phyloP scores from a whole-genome alignment of 148 eudicot species.

The Fagopyrum homotropicum region DNA sequence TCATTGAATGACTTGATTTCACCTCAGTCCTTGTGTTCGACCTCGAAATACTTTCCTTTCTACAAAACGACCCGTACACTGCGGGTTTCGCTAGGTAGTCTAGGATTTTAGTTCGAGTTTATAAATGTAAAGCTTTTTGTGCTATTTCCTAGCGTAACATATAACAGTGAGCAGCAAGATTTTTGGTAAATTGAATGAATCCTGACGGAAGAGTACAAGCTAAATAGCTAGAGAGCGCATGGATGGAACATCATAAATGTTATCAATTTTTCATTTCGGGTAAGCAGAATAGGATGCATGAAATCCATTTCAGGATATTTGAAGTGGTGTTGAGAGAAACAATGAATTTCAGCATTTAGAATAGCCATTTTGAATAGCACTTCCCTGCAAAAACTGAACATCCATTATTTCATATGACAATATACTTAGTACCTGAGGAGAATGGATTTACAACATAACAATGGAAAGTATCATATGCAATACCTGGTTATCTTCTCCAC shows the following conservation, averaged over 20 bases:
- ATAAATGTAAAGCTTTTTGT: too few relatives aligned
- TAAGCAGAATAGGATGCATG: neutral
- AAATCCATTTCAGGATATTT: neutral
- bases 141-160: too few relatives aligned
- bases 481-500: slow-evolving; percentile 68
- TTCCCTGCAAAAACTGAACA: neutral
- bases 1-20: too few relatives aligned
- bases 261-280: neutral
- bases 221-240: neutral
- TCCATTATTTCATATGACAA: neutral
- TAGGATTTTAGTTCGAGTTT: too few relatives aligned
- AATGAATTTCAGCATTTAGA: neutral
- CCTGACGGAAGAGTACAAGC: neutral
- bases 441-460: neutral
- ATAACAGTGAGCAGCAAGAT: slow-evolving; percentile 1
- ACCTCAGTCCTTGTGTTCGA: too few relatives aligned
- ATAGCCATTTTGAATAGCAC: neutral
- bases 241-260: neutral
- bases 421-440: neutral
- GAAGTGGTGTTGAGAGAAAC: neutral
- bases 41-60: too few relatives aligned
- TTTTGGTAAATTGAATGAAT: neutral
- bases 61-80: too few relatives aligned
- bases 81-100: too few relatives aligned
- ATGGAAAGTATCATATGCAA: neutral